Base-by-base conservation (phyloP, 2,329 filamentous ascomycete species). In the Rhynchosporium agropyri region DNA sequence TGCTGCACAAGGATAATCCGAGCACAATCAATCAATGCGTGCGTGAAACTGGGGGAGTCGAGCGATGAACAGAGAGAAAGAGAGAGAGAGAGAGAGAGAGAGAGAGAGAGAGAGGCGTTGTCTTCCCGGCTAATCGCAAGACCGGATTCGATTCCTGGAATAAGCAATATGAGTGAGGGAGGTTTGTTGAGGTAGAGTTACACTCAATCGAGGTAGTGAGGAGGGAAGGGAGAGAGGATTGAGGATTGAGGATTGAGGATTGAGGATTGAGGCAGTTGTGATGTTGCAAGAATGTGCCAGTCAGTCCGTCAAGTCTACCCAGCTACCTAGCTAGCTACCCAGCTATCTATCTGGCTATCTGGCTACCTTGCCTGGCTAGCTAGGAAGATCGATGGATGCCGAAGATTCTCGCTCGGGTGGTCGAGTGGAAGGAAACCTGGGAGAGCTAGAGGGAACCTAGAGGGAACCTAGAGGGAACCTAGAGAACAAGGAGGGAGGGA, bases 41-140 rank as follows among this genome's bases (percentile, higher is more conserved):
- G 67, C 67, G 68, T 70, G 68, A 70, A 68, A 71, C 66, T 66
- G 57, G 49, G 56, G 45, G 20, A 38, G 59, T 61, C 62, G 62
- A 58, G 54, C 48, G 58, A 57, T 61, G 58, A 45, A 56, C 53
- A 38, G 53, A 56, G 45, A n/a, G n/a, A n/a, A n/a, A n/a, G n/a
- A n/a, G n/a, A n/a, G n/a, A n/a, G n/a, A n/a, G n/a, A 20, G 62
- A 58, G 54, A 40, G 58, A 57, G 54, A 49, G 33, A 56, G 38
- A 38, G 53, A 56, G 45, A 20, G 1, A 20, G 20, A 20, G 20
- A 20, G 20, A 20, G 20, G 20, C 20, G 50, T 38, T 26, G 26
- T 29, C 38, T 59, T 48, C 56, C 57, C 51, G 20, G 12, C 46
- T 38, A n/a, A n/a, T 50, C 57, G 57, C 26, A 48, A 36, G 33